Evolutionary conservation across 257 asterid genomes (phyloP).

Genomic region (Solanum ahanhuiri): DNA sequence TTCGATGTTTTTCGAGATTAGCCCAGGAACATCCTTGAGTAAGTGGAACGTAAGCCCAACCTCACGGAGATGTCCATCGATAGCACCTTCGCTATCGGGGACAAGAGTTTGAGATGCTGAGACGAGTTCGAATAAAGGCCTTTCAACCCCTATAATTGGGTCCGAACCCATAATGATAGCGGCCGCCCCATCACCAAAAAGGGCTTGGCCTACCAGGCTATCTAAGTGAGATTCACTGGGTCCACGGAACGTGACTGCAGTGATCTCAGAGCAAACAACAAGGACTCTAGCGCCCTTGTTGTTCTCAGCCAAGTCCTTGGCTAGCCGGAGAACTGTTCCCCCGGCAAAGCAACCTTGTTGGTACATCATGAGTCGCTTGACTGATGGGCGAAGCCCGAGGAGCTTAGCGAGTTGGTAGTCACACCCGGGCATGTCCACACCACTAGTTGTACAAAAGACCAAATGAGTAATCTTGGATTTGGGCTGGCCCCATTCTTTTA

Average conservation of each 20-base stretch:
- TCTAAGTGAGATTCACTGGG: slow-evolving; percentile 47
- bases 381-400: slow-evolving; percentile 60
- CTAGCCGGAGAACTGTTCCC: slow-evolving; percentile 61
- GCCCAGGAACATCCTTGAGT: slow-evolving; percentile 36
- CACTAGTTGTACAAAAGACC: slow-evolving; percentile 71
- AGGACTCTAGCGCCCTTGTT: slow-evolving; percentile 55
- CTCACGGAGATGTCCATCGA: slow-evolving; percentile 50
- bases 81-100: slow-evolving; percentile 44
- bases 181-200: slow-evolving; percentile 58
- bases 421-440: slow-evolving; percentile 87
- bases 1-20: slow-evolving; percentile 38
- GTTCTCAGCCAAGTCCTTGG: slow-evolving; percentile 77
- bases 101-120: slow-evolving; percentile 50
- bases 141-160: slow-evolving; percentile 33
- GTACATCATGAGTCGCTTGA: slow-evolving; percentile 66
- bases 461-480: slow-evolving; percentile 71
- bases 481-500: slow-evolving; percentile 85
- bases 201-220: slow-evolving; percentile 45
- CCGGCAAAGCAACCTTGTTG: slow-evolving; percentile 79
- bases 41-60: slow-evolving; percentile 53
- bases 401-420: slow-evolving; percentile 74
- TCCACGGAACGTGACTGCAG: slow-evolving; percentile 51
- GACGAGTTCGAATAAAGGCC: slow-evolving; percentile 43
- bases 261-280: slow-evolving; percentile 58
- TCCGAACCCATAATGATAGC: slow-evolving; percentile 45